Percentiles rank a stretch among this genome's conserved stretches.
Evolutionary conservation across 805 yeast genomes (phyloP).

Genomic region (Suhomyces xylopsoci): DNA sequence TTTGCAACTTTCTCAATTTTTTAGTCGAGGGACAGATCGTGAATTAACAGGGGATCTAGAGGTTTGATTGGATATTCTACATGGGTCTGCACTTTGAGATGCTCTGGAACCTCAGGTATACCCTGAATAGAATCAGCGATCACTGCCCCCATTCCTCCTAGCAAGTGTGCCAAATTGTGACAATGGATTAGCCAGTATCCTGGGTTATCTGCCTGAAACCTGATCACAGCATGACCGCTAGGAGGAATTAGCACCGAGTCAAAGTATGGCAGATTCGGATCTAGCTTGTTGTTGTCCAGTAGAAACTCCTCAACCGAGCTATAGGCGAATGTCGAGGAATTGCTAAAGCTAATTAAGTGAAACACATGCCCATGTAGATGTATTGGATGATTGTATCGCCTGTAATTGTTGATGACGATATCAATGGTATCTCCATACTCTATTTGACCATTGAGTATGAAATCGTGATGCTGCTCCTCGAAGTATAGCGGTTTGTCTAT

Average conservation of each 20-base stretch:
- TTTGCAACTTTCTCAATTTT: not conserved
- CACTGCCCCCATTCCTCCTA: constrained; percentile 31
- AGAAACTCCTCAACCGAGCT: constrained; percentile 24
- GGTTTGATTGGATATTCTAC: not conserved
- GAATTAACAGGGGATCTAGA: not conserved
- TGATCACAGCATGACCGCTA: constrained; percentile 30
- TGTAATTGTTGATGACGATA: constrained; percentile 26
- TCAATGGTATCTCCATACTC: constrained; percentile 30
- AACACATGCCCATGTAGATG: constrained; percentile 36
- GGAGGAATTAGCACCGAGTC: constrained; percentile 27
- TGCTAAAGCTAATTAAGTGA: constrained; percentile 25
- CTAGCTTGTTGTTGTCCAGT: constrained; percentile 11
- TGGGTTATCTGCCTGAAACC: constrained; percentile 32
- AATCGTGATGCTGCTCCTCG: constrained; percentile 8
- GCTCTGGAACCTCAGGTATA: constrained; percentile 9
- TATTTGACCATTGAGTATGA: constrained; percentile 8
- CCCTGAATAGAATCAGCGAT: constrained; percentile 14
- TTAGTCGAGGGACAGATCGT: not conserved
- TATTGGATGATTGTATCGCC: constrained; percentile 30
- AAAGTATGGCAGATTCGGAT: constrained; percentile 22
- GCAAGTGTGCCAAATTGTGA: constrained; percentile 32
- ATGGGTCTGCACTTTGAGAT: constrained; percentile 6
- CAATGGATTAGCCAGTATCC: constrained; percentile 34
- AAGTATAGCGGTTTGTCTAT: constrained; percentile 18
- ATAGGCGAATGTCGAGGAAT: constrained; percentile 21